Percentiles rank a stretch among this genome's conserved stretches.
Evolutionary conservation across 1,284 basidiomycete genomes (phyloP).

Genomic region (Takashimella koratensis): DNA sequence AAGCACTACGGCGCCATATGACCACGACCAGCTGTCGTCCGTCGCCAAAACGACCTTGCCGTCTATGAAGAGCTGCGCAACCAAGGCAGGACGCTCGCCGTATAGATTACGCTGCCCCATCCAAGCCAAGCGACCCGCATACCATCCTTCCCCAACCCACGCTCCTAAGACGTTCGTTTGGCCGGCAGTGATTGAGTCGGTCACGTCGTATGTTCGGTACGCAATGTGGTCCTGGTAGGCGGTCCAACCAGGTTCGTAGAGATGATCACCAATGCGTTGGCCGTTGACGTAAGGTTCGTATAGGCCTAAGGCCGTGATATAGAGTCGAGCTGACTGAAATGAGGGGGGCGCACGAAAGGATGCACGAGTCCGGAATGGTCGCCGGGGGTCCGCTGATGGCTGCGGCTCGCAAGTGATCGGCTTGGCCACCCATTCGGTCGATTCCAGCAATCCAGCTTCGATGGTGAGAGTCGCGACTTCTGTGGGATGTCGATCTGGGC

Average conservation of each 20-base stretch:
- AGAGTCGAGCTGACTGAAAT: conserved; percentile 14
- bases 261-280: conserved; percentile 17
- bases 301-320: conserved; percentile 26
- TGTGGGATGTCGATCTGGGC: background rate
- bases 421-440: background rate
- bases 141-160: conserved; percentile 27
- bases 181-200: conserved; percentile 7
- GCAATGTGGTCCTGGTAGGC: conserved; percentile 18
- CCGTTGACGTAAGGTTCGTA: conserved; percentile 29
- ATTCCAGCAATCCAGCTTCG: background rate
- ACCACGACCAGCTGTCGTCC: conserved; percentile 15
- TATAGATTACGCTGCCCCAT: conserved; percentile 14
- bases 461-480: background rate
- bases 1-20: conserved; percentile 13
- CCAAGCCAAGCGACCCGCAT: conserved; percentile 11
- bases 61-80: conserved; percentile 20
- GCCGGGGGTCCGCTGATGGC: background rate
- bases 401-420: background rate
- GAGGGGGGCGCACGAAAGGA: background rate
- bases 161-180: conserved; percentile 11
- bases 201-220: conserved; percentile 25
- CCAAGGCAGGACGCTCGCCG: conserved; percentile 8
- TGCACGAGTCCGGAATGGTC: background rate
- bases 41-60: conserved; percentile 7
- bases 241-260: conserved; percentile 29